Base-by-base conservation (phyloP, 73 alveolate genomes). In the Loxodes magnus region DNA sequence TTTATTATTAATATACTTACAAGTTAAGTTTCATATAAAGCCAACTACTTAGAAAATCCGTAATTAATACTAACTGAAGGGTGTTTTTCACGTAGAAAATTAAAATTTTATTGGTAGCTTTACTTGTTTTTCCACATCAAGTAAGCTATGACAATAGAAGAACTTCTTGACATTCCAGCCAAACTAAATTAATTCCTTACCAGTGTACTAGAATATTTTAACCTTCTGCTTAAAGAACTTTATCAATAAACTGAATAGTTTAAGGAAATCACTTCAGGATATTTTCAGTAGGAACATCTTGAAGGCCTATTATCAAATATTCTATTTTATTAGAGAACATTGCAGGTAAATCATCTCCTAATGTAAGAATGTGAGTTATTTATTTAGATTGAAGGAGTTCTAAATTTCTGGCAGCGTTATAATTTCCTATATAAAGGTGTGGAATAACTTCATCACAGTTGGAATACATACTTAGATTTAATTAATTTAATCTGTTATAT, bases 71-170 rank as follows among this genome's bases (percentile, higher is more conserved):
- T n/a, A n/a, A n/a, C n/a, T n/a, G n/a, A n/a, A n/a, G n/a, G n/a
- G n/a, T n/a, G n/a, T n/a, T n/a, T n/a, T n/a, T n/a, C n/a, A n/a
- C n/a, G n/a, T n/a, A n/a, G n/a, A n/a, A n/a, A n/a, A n/a, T n/a
- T n/a, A n/a, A n/a, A n/a, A n/a, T n/a, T n/a, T n/a, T n/a, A n/a
- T n/a, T n/a, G n/a, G n/a, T n/a, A n/a, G n/a, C n/a, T n/a, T n/a
- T n/a, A n/a, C n/a, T n/a, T n/a, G n/a, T n/a, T n/a, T n/a, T 70
- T 73, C 53, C 73, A 58, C 74, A 87, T 81, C 49, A 87, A 39
- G 58, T 82, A 87, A 4, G 97, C 94, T 50, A 73, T 74, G 0
- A 82, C 85, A 56, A 84, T 67, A 0, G 97, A 64, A 4, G 97
- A 69, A 34, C 86, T 59, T 38, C 97, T 46, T 3, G 97, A 87